Conservation (phyloP, 1,139 yeast genomes). For the Scheffersomyces cryptocercus region DNA sequence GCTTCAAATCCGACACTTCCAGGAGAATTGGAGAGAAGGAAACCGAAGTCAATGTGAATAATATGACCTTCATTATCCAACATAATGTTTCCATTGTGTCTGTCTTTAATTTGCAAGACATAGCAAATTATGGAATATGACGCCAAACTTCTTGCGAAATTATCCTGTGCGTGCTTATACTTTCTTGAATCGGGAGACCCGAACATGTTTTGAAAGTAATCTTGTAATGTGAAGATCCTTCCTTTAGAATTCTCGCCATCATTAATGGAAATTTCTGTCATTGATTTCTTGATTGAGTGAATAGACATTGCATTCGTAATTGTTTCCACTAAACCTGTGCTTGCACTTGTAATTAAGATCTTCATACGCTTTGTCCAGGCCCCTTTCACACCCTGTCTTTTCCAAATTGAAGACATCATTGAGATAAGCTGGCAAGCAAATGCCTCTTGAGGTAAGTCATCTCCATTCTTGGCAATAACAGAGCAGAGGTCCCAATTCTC, state of each 20-base stretch:
- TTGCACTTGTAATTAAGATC: conserved; percentile 85
- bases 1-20: conserved; percentile 97
- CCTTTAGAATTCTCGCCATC: conserved; percentile 70
- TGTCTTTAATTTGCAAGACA: conserved; percentile 84
- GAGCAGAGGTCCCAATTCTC: conserved; percentile 94
- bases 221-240: conserved; percentile 67
- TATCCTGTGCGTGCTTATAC: conserved; percentile 73
- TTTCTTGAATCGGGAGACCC: conserved; percentile 57
- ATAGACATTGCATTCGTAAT: conserved; percentile 91
- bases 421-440: conserved; percentile 93
- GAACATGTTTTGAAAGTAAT: conserved; percentile 73
- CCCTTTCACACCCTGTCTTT: conserved; percentile 51
- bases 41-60: conserved; percentile 95
- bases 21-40: conserved; percentile 87
- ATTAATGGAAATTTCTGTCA: conserved; percentile 71
- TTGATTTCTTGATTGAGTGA: conserved; percentile 89
- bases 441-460: conserved; percentile 94
- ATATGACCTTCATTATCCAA: conserved; percentile 93
- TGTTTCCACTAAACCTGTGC: conserved; percentile 91
- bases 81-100: conserved; percentile 96
- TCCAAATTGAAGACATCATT: conserved; percentile 85
- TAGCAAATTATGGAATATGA: conserved; percentile 89
- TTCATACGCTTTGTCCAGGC: conserved; percentile 95
- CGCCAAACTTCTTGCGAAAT: conserved; percentile 83
- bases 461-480: conserved; percentile 94